A percentile compares a stretch with the other conserved stretches of the same genome.
These are phyloP conservation scores for Aegilops speltoides DNA, from an alignment of 176 grass and related monocot genomes.

Conservation along the genomic window DNA sequence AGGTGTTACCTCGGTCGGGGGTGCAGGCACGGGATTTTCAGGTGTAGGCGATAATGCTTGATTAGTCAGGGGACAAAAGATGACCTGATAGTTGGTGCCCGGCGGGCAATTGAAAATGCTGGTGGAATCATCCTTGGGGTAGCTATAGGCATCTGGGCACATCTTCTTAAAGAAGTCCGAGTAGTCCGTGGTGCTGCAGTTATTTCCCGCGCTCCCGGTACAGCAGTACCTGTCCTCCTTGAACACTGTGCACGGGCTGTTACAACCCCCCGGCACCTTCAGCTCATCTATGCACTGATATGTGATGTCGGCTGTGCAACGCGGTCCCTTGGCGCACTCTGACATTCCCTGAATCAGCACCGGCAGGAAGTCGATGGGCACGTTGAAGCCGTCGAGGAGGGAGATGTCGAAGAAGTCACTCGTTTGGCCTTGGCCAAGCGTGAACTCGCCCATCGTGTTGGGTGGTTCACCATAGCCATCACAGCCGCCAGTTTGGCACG, in stretches of 20 bases:
- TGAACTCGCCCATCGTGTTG: slow-evolving; percentile 21
- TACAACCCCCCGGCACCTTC: neutral
- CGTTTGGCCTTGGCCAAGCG: neutral
- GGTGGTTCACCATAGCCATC: neutral
- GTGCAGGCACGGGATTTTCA: neutral
- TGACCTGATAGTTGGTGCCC: neutral
- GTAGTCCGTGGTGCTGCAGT: neutral
- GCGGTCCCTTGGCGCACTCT: neutral
- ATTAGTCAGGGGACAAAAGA: neutral
- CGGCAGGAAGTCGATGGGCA: too few species aligned
- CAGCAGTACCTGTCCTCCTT: too few species aligned
- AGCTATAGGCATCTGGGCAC: neutral
- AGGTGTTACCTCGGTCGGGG: neutral
- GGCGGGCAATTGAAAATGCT: neutral
- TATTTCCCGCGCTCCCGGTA: neutral
- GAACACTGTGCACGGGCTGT: neutral
- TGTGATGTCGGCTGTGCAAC: neutral
- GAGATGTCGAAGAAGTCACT: too few species aligned
- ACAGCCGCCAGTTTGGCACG: neutral
- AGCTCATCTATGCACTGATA: neutral
- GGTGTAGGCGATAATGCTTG: neutral
- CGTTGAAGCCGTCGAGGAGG: too few species aligned
- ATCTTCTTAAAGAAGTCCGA: neutral
- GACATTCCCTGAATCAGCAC: too few species aligned
- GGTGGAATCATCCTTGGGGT: neutral